These are phyloP conservation scores for Talaromyces sp. DNA, from an alignment of 2,329 filamentous ascomycete species.

Conservation along the genomic window DNA sequence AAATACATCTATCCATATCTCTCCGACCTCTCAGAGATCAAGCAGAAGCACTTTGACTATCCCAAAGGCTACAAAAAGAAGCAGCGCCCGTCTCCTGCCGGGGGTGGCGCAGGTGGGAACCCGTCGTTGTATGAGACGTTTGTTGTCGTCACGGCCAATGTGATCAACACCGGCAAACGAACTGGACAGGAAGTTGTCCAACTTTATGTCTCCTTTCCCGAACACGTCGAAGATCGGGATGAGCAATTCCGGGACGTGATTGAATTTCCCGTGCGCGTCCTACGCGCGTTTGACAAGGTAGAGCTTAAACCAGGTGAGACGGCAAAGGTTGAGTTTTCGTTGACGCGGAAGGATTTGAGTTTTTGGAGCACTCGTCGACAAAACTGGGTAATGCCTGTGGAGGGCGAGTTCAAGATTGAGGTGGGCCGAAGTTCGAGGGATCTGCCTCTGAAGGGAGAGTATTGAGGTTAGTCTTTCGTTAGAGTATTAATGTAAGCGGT, in stretches of 20 bases:
- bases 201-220: slow-evolving; percentile 64
- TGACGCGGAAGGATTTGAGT: slow-evolving; percentile 66
- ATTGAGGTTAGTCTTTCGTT: slow-evolving; percentile 9
- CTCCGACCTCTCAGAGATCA: slow-evolving; percentile 43
- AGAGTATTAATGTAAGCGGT: background rate
- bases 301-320: slow-evolving; percentile 51
- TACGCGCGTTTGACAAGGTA: slow-evolving; percentile 70
- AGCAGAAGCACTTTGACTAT: slow-evolving; percentile 41
- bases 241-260: slow-evolving; percentile 31
- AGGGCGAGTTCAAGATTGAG: slow-evolving; percentile 30
- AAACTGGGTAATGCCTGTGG: slow-evolving; percentile 61
- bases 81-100: slow-evolving; percentile 55
- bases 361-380: slow-evolving; percentile 64
- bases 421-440: slow-evolving; percentile 33
- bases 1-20: slow-evolving; percentile 74
- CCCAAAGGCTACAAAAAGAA: slow-evolving; percentile 51
- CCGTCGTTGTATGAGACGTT: slow-evolving; percentile 48
- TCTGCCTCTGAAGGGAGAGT: slow-evolving; percentile 25
- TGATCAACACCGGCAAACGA: slow-evolving; percentile 46
- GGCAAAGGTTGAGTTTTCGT: slow-evolving; percentile 49
- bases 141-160: slow-evolving; percentile 39
- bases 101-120: slow-evolving; percentile 54
- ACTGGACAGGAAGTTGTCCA: slow-evolving; percentile 49
- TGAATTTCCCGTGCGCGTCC: slow-evolving; percentile 59
- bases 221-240: slow-evolving; percentile 24